These are phyloP conservation scores for Bidens hawaiensis DNA, from an alignment of 140 eudicot species.

Conservation along the genomic window DNA sequence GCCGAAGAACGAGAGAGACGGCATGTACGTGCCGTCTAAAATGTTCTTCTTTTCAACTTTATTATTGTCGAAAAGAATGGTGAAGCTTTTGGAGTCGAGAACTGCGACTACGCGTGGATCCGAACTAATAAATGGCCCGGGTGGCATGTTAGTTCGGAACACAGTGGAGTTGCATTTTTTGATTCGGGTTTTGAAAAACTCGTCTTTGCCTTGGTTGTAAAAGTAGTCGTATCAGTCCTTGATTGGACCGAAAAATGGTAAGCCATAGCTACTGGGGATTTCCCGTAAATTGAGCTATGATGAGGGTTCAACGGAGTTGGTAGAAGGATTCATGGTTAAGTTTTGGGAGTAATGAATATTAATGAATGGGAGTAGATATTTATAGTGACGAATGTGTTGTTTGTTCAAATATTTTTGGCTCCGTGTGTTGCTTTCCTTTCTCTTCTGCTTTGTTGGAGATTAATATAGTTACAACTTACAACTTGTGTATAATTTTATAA, in stretches of 20 bases:
- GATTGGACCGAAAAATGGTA: slow-evolving; percentile 46
- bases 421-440: background rate
- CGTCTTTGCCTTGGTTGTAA: slow-evolving; percentile 56
- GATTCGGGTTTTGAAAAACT: slow-evolving; percentile 41
- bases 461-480: too few relatives aligned
- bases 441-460: background rate
- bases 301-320: slow-evolving; percentile 9
- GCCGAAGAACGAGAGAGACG: slow-evolving; percentile 44
- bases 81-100: slow-evolving; percentile 51
- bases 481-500: too few relatives aligned
- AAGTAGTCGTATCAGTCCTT: slow-evolving; percentile 55
- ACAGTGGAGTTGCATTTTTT: slow-evolving; percentile 54
- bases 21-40: slow-evolving; percentile 60
- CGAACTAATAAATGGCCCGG: slow-evolving; percentile 53
- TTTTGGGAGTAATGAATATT: background rate
- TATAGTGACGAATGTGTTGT: background rate
- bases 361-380: background rate
- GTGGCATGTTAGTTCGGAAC: slow-evolving; percentile 60
- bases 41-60: slow-evolving; percentile 58
- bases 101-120: slow-evolving; percentile 41
- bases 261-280: slow-evolving; percentile 57
- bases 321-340: slow-evolving; percentile 21
- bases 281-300: slow-evolving; percentile 26
- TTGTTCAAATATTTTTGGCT: background rate
- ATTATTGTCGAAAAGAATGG: slow-evolving; percentile 41